Evolutionary conservation across 1,284 basidiomycete genomes (phyloP), one percentile per base, ranked within the genome.

Genomic region (Malassezia restricta): DNA sequence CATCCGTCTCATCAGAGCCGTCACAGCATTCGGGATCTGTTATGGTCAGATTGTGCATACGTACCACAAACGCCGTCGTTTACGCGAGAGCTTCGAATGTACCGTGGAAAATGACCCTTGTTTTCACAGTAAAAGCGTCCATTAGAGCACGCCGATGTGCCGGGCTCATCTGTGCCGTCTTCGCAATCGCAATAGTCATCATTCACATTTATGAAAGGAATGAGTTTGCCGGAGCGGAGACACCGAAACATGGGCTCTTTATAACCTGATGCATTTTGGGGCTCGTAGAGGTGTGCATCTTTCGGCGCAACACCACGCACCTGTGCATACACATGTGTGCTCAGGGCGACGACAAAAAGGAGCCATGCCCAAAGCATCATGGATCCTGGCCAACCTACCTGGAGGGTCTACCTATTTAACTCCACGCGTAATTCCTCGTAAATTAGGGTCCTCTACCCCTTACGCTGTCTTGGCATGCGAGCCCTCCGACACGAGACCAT

Each of bases 111-210:
- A 74, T 96, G 89, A 0, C 91, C 92, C 47, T 80, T 77, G 73
- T 98, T 98, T 67, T 74, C 76, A 73, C 92, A 99, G 75, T 87
- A 87, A 78, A 95, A 96, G 37, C 74, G 77, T 24, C 63, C 56
- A 46, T 84, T 80, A 8, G 81, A 79, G 72, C 90, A 94, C 31
- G 90, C 90, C 49, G 85, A 82, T 15, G 90, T 92, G 43, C 89
- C 88, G 71, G 90, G 90, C 73, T 95, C 90, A 64, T 95, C 90
- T 51, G 85, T 88, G 9, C 90, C 89, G 68, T 95, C 91, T 32
- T 78, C 77, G 71, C 90, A 95, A 76, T 95, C 90, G 71, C 90
- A 95, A 68, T 85, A 91, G 74, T 95, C 89, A 71, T 95, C 88
- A 71, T 95, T 95, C 47, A 95, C 82, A 14, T 84, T 81, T 27